Percentiles rank a stretch among this genome's conserved stretches.
Conservation (phyloP, 352 stramenopile species). For the Phytophthora cactorum region DNA sequence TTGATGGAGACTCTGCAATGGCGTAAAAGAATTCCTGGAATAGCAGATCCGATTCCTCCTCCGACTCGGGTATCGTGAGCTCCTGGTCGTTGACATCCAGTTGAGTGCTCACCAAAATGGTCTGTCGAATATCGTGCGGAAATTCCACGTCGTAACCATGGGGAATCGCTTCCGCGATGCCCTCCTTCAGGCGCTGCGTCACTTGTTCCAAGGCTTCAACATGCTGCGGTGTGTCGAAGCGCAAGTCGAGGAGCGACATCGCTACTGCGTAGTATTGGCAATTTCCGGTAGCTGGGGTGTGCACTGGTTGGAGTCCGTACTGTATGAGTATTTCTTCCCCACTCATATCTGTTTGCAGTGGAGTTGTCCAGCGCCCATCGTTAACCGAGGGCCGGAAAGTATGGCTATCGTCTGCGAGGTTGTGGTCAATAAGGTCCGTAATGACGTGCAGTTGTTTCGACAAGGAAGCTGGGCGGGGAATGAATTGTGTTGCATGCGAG, state of each 20-base stretch:
- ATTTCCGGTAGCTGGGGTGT: conserved; percentile 22
- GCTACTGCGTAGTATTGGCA: conserved; percentile 30
- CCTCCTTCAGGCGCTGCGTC: conserved; percentile 17
- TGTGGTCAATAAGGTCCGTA: too few relatives aligned
- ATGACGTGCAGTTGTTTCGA: too few relatives aligned
- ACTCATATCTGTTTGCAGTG: conserved; percentile 1
- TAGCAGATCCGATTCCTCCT: conserved; percentile 14
- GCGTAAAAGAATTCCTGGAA: conserved; percentile 15
- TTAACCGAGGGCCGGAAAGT: conserved; percentile 3
- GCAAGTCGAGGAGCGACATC: conserved; percentile 13
- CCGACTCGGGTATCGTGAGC: conserved; percentile 4
- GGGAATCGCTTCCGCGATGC: conserved; percentile 8
- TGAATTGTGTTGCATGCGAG: too few relatives aligned
- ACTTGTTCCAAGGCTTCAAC: conserved; percentile 8
- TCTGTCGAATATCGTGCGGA: conserved; percentile 26
- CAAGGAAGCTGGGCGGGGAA: too few relatives aligned
- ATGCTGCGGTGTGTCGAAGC: conserved; percentile 11
- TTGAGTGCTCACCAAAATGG: conserved; percentile 22
- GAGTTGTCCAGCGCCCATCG: conserved; percentile 8
- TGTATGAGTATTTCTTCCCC: conserved; percentile 3
- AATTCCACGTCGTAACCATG: conserved; percentile 26
- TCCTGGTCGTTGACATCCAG: conserved; percentile 11
- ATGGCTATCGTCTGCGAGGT: not conserved
- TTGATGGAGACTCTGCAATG: conserved; percentile 11
- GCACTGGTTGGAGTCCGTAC: conserved; percentile 6